A percentile compares a stretch with the other conserved stretches of the same genome.
Conservation (phyloP, 106 monocot genomes). For the Acorus gramineus region DNA sequence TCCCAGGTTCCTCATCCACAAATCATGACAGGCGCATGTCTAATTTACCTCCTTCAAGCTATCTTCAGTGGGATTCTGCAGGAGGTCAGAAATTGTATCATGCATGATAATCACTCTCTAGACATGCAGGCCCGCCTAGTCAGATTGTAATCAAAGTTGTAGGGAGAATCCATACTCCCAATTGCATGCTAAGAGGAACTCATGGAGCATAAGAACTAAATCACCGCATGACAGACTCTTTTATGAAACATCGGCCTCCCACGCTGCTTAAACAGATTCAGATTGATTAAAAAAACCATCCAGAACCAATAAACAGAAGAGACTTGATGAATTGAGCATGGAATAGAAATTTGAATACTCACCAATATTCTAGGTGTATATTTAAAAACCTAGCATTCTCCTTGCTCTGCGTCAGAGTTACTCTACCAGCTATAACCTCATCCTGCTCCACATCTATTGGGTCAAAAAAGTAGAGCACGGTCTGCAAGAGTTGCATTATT, state of each 20-base stretch:
- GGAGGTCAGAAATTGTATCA: too few relatives aligned
- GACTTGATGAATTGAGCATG: background rate
- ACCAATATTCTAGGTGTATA: slow-evolving; percentile 86
- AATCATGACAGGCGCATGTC: too few relatives aligned
- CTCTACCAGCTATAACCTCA: slow-evolving; percentile 79
- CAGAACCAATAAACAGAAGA: background rate
- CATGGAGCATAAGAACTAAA: background rate
- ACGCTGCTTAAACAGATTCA: slow-evolving; percentile 28
- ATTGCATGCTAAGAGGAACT: too few relatives aligned
- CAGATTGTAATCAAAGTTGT: too few relatives aligned
- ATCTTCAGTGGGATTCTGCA: too few relatives aligned
- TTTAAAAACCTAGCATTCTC: slow-evolving; percentile 82
- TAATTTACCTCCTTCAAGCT: too few relatives aligned
- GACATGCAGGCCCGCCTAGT: too few relatives aligned
- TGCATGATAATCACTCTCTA: too few relatives aligned
- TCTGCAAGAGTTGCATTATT: slow-evolving; percentile 40
- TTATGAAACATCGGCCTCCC: slow-evolving; percentile 80
- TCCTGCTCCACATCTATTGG: slow-evolving; percentile 89
- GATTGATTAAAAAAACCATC: background rate
- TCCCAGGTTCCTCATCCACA: too few relatives aligned
- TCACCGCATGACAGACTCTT: slow-evolving; percentile 86
- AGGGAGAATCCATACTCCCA: too few relatives aligned
- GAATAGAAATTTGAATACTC: slow-evolving; percentile 5
- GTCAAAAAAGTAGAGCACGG: slow-evolving; percentile 82
- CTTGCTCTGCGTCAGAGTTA: slow-evolving; percentile 82